A percentile compares a stretch with the other conserved stretches of the same genome.
Evolutionary conservation across 2,329 filamentous ascomycete species (phyloP).

Genomic region (Thyridium curvatum): DNA sequence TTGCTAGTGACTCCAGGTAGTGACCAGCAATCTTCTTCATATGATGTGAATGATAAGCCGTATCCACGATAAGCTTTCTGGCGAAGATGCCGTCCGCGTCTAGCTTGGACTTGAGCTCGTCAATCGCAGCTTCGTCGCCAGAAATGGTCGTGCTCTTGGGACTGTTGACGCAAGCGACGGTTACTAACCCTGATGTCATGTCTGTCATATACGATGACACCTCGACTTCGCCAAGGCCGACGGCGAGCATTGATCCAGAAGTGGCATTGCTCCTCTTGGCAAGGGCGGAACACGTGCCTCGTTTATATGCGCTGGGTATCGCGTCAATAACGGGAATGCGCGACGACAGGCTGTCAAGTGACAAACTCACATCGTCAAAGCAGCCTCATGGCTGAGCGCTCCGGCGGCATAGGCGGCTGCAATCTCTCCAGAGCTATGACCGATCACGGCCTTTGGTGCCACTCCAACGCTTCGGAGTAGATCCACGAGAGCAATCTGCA

Average conservation of each 20-base stretch:
- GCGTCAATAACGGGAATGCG: neutral
- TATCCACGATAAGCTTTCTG: slow-evolving; percentile 26
- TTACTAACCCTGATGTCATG: slow-evolving; percentile 5
- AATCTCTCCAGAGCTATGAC: slow-evolving; percentile 8
- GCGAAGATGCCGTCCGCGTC: slow-evolving; percentile 18
- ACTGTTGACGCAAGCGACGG: slow-evolving; percentile 19
- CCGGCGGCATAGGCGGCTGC: slow-evolving; percentile 7
- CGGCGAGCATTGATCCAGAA: slow-evolving; percentile 10
- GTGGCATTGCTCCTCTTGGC: neutral
- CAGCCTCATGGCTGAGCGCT: neutral
- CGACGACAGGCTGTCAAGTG: neutral
- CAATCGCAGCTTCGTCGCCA: slow-evolving; percentile 20
- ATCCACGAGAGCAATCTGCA: slow-evolving; percentile 5
- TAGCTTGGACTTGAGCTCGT: slow-evolving; percentile 12
- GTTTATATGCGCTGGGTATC: neutral
- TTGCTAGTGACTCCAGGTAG: slow-evolving; percentile 4
- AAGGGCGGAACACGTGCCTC: neutral
- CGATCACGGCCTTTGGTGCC: neutral
- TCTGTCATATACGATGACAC: slow-evolving; percentile 1
- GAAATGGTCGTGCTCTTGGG: slow-evolving; percentile 18
- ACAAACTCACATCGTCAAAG: slow-evolving; percentile 1
- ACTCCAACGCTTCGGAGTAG: slow-evolving; percentile 2
- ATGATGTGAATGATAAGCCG: slow-evolving; percentile 33
- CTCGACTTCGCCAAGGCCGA: slow-evolving; percentile 4
- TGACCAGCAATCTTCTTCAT: slow-evolving; percentile 17